A percentile compares a stretch with the other conserved stretches of the same genome.
These are phyloP conservation scores for Leccinum arenicola DNA, from an alignment of 768 basidiomycete genomes.

Conservation along the genomic window DNA sequence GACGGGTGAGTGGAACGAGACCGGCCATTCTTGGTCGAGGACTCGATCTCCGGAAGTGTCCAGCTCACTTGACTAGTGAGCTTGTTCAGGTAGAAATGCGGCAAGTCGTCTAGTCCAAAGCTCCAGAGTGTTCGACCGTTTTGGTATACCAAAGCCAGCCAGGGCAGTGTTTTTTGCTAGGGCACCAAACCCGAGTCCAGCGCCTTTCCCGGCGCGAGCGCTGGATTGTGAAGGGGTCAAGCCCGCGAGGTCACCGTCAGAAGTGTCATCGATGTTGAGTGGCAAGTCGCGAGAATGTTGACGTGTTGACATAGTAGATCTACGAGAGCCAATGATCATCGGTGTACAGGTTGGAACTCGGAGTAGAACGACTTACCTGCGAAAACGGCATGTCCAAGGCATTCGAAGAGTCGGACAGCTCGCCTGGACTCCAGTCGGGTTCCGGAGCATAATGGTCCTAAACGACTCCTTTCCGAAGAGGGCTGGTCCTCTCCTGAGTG, in stretches of 20 bases:
- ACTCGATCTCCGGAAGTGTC: constrained; percentile 55
- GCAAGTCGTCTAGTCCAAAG: constrained; percentile 82
- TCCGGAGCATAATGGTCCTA: constrained; percentile 38
- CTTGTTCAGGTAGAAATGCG: constrained; percentile 78
- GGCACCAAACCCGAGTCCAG: constrained; percentile 46
- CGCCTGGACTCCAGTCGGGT: constrained; percentile 41
- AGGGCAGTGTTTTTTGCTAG: constrained; percentile 31
- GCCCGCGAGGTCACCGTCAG: constrained; percentile 61
- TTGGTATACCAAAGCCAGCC: constrained; percentile 61
- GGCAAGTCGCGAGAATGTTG: constrained; percentile 85
- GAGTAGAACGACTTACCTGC: constrained; percentile 48
- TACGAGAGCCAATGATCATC: constrained; percentile 28
- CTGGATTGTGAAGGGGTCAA: constrained; percentile 52
- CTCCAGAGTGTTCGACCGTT: constrained; percentile 62
- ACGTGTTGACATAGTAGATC: constrained; percentile 96
- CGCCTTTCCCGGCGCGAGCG: constrained; percentile 53
- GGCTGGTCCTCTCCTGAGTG: constrained; percentile 13
- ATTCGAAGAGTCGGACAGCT: constrained; percentile 35
- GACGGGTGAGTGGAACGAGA: constrained; percentile 32
- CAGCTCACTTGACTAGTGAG: constrained; percentile 64
- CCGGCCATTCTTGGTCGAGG: constrained; percentile 28
- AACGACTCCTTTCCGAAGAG: neutral
- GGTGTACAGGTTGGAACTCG: too few species aligned
- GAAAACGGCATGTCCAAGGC: constrained; percentile 29
- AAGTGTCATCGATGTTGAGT: constrained; percentile 61